These are phyloP conservation scores for Hemisphaericaspora subhashii DNA, from an alignment of 1,139 yeast species.

Conservation along the genomic window DNA sequence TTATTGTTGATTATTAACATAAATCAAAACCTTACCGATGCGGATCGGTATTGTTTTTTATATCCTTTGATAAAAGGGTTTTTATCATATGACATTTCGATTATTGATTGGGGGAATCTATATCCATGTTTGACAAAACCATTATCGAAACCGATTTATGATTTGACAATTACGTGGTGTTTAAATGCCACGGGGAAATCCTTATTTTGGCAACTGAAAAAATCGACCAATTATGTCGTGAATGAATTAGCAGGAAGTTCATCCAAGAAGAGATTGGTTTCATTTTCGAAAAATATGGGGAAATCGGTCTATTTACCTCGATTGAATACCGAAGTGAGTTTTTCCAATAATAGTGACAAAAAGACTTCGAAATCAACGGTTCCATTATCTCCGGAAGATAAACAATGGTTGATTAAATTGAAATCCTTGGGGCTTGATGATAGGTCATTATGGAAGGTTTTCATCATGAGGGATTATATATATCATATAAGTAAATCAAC, in stretches of 20 bases:
- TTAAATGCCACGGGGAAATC: slow-evolving; percentile 59
- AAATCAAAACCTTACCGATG: slow-evolving; percentile 62
- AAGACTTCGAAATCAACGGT: slow-evolving; percentile 6
- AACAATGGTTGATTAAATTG: slow-evolving; percentile 69
- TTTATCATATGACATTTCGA: slow-evolving; percentile 72
- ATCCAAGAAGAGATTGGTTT: slow-evolving; percentile 9
- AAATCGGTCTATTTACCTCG: slow-evolving; percentile 39
- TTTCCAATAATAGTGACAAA: slow-evolving; percentile 15
- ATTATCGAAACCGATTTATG: slow-evolving; percentile 64
- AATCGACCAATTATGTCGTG: slow-evolving; percentile 5
- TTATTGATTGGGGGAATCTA: slow-evolving; percentile 62
- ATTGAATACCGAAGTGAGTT: slow-evolving; percentile 17
- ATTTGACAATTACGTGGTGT: slow-evolving; percentile 73
- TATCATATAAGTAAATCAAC: slow-evolving; percentile 19
- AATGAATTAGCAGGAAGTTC: slow-evolving; percentile 8
- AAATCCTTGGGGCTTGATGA: slow-evolving; percentile 69
- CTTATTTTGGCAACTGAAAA: slow-evolving; percentile 61
- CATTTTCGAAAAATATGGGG: slow-evolving; percentile 37
- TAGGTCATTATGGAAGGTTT: slow-evolving; percentile 81
- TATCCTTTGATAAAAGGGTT: slow-evolving; percentile 81
- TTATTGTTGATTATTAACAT: slow-evolving; percentile 62
- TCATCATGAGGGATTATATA: slow-evolving; percentile 66
- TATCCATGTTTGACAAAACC: slow-evolving; percentile 68
- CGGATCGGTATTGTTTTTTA: slow-evolving; percentile 80
- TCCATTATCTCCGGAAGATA: slow-evolving; percentile 62